Evolutionary conservation across 192 early-diverging fungal genomes (phyloP), one percentile per base, ranked within the genome.

Genomic region (Dissophora globulifera): DNA sequence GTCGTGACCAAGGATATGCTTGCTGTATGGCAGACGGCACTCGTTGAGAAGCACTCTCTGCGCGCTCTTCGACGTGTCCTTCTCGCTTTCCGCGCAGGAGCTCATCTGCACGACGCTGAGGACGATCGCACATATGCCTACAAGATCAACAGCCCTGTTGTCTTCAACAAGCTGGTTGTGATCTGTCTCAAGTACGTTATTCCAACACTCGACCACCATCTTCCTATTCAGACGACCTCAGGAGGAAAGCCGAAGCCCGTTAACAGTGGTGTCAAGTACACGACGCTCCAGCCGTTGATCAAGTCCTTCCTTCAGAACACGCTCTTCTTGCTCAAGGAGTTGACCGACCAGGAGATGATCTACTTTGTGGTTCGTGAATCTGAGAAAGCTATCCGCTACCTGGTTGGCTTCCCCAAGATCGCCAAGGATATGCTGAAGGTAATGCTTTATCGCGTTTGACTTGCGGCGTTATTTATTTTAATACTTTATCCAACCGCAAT

Each of bases 401-500:
- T 93, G 79, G 88, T 84, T 20, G 93, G 92, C 53, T 95, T 96
- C 79, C 87, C 88, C 23, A 92, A 91, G 69, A 79, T 88, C 33
- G 84, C 91, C 16, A 95, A 93, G 63, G 93, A 95, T 25, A 91
- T 93, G n/a, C 81, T 96, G 57, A 91, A 92, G 82, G 87, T 86
- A n/a, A n/a, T n/a, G n/a, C n/a, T n/a, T n/a, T n/a, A n/a, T n/a
- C n/a, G n/a, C n/a, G n/a, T n/a, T n/a, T n/a, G n/a, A n/a, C n/a
- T n/a, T n/a, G n/a, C n/a, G n/a, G n/a, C n/a, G n/a, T n/a, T 51
- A 13, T 58, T 15, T 31, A 25, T 19, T 26, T 52, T 15, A n/a
- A n/a, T n/a, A n/a, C n/a, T n/a, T n/a, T n/a, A n/a, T n/a, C n/a
- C n/a, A n/a, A n/a, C n/a, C n/a, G n/a, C n/a, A n/a, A n/a, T n/a